Conservation (phyloP, 441 rosid genomes). For the Croton setiger region DNA sequence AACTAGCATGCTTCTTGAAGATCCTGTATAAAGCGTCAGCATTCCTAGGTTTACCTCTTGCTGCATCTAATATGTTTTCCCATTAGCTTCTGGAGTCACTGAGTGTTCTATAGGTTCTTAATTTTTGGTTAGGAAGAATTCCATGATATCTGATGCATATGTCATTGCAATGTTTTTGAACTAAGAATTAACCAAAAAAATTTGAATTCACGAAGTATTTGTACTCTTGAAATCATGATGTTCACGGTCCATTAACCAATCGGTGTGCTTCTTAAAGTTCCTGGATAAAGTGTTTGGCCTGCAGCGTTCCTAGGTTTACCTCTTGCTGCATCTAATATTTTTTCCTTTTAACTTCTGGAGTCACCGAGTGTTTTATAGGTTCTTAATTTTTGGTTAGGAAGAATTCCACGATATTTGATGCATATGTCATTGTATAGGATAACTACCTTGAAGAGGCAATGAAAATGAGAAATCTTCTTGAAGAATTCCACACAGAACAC, state of each 20-base stretch:
- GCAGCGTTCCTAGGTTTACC: neutral
- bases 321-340: neutral
- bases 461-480: constrained; percentile 95
- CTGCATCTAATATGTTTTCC: neutral
- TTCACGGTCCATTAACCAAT: neutral
- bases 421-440: constrained; percentile 44
- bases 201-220: neutral
- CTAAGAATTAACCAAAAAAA: neutral
- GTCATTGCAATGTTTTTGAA: neutral
- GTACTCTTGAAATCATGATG: neutral
- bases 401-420: constrained; percentile 1
- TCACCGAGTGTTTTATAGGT: neutral
- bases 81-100: neutral
- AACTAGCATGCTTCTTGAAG: neutral
- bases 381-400: neutral
- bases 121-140: neutral
- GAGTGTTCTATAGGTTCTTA: neutral
- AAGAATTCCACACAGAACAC: constrained; percentile 85
- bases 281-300: neutral
- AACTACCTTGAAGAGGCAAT: constrained; percentile 97
- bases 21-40: too few relatives aligned
- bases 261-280: neutral
- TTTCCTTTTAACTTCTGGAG: neutral
- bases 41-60: neutral
- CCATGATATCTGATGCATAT: constrained; percentile 13